Conservation (phyloP, 129 eudicot genomes). For the Solidago caesia region DNA sequence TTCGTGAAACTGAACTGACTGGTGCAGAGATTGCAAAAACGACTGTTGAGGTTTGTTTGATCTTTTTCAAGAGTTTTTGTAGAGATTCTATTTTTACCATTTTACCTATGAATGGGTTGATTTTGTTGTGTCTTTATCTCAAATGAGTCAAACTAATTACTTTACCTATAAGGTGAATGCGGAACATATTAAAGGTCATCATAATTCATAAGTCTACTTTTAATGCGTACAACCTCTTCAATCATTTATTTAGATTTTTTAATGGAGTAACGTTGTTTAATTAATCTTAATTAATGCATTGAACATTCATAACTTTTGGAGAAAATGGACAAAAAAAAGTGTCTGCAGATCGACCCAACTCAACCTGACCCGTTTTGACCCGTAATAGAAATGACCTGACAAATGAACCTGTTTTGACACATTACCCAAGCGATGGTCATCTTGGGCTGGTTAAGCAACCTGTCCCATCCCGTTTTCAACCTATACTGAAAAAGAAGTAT, state of each 20-base stretch:
- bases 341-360: background rate
- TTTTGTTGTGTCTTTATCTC: too few relatives aligned
- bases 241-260: background rate
- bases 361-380: background rate
- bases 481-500: too few relatives aligned
- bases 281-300: background rate
- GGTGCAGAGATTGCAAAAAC: conserved; percentile 79
- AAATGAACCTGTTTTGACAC: too few relatives aligned
- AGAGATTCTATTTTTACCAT: background rate
- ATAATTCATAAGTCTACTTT: too few relatives aligned
- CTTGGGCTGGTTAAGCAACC: too few relatives aligned
- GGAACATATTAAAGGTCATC: too few relatives aligned
- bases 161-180: too few relatives aligned
- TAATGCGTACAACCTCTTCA: background rate
- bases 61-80: background rate
- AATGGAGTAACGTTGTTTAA: background rate
- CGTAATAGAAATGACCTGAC: background rate
- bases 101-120: too few relatives aligned
- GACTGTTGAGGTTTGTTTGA: conserved; percentile 55
- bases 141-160: too few relatives aligned
- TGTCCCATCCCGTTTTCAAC: too few relatives aligned
- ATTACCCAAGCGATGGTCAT: too few relatives aligned
- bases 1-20: conserved; percentile 50
- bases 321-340: background rate
- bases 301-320: background rate